These are phyloP conservation scores for Mycena metata DNA, from an alignment of 768 basidiomycete genomes.

Conservation along the genomic window DNA sequence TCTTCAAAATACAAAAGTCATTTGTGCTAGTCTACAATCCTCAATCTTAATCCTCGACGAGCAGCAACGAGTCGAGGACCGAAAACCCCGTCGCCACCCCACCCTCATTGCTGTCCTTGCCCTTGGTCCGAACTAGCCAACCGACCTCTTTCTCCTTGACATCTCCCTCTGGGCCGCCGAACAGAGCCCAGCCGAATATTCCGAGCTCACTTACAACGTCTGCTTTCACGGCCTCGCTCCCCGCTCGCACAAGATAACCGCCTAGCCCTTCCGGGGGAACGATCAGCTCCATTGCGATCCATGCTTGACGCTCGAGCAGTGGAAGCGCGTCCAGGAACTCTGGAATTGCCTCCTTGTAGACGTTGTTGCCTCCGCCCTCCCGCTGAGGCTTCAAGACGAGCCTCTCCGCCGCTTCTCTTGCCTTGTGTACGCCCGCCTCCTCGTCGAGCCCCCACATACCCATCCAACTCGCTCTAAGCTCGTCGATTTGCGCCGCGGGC, in stretches of 20 bases:
- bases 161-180: slow-evolving; percentile 60
- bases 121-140: slow-evolving; percentile 91
- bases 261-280: slow-evolving; percentile 75
- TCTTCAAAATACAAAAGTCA: too few relatives aligned
- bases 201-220: slow-evolving; percentile 93
- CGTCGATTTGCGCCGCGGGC: slow-evolving; percentile 57
- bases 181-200: slow-evolving; percentile 91
- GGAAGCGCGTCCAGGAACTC: slow-evolving; percentile 77
- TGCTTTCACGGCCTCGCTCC: slow-evolving; percentile 65
- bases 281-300: slow-evolving; percentile 98
- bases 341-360: slow-evolving; percentile 89
- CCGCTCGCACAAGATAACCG: slow-evolving; percentile 85
- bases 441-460: slow-evolving; percentile 88
- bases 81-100: slow-evolving; percentile 89
- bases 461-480: slow-evolving; percentile 85
- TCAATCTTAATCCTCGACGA: slow-evolving; percentile 66
- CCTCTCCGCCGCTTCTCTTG: slow-evolving; percentile 60
- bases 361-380: slow-evolving; percentile 98
- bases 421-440: slow-evolving; percentile 63
- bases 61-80: slow-evolving; percentile 77
- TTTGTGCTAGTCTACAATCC: too few relatives aligned
- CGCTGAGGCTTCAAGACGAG: slow-evolving; percentile 96
- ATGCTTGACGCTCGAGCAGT: slow-evolving; percentile 76
- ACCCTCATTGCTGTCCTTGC: slow-evolving; percentile 91
- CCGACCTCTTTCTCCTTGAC: slow-evolving; percentile 78